Conservation (phyloP, 345 rosid species). For the Firmiana major region DNA sequence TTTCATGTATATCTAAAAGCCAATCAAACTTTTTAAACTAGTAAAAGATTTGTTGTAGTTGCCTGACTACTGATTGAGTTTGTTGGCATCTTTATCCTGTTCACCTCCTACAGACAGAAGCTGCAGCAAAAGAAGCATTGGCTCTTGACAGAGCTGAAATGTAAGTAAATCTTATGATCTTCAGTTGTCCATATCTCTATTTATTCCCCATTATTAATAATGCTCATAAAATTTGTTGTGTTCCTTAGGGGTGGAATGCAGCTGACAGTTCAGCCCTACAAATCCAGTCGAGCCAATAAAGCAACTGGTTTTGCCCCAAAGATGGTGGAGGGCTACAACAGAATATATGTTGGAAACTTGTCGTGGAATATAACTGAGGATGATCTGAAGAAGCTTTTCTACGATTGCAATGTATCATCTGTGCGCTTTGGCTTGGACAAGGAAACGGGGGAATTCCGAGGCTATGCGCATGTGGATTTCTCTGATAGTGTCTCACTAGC, state of each 20-base stretch:
- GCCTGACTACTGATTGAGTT: not conserved
- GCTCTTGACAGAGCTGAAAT: conserved; percentile 18
- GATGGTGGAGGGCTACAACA: conserved; percentile 78
- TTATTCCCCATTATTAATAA: conserved; percentile 4
- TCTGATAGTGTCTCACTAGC: conserved; percentile 51
- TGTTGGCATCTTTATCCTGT: not conserved
- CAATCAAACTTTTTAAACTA: not conserved
- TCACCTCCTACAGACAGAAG: conserved; percentile 9
- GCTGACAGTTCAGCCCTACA: conserved; percentile 78
- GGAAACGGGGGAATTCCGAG: conserved; percentile 80
- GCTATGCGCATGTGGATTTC: conserved; percentile 87
- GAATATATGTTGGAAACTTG: conserved; percentile 79
- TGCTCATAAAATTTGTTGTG: conserved; percentile 19
- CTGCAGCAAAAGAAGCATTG: conserved; percentile 12
- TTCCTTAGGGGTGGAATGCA: conserved; percentile 71
- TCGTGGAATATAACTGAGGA: conserved; percentile 86
- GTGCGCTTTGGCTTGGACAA: conserved; percentile 76
- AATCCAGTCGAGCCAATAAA: conserved; percentile 37
- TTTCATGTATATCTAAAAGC: not conserved
- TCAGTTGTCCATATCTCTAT: not conserved
- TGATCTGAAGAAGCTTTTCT: conserved; percentile 63
- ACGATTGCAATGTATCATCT: conserved; percentile 62
- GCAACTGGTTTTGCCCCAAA: conserved; percentile 52
- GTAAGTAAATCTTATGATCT: conserved; percentile 1
- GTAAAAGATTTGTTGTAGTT: not conserved